Base-by-base conservation (phyloP, 306 rosid genomes). In the Corylus heterophylla region DNA sequence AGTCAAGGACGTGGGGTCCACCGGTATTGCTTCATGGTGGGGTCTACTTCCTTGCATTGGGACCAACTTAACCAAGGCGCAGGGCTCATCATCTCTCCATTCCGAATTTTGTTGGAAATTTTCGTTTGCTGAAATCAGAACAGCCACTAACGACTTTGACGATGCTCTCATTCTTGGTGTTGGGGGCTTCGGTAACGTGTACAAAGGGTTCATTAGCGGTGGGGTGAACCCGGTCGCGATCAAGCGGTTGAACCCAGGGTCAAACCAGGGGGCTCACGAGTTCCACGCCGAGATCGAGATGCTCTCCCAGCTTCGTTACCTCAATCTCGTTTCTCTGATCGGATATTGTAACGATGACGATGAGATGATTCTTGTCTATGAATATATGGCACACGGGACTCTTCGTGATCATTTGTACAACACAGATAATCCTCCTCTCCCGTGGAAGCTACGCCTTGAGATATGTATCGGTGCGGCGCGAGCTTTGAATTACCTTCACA, bases 121-220 rank as follows among this genome's bases (percentile, higher is more conserved):
- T n/a, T 71, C 83, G 18, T 51, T 81, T 54, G 39, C 78, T 1
- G 84, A 83, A 58, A 83, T 83, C 68, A 75, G 25, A 68, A 76
- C 73, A 0, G 84, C 82, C 68, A 81, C 89, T 20, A 73, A 86
- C 54, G 44, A 78, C 11, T 86, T 83, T 25, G 69, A 58, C 1
- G 80, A 75, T 0, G 8, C 0, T 8, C 76, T 47, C 25, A 69
- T 81, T 8, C 31, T 86, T n/a, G 87, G 89, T 3, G 69, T 25
- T 0, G 89, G 86, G 0, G 89, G 89, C 2, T 86, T 86, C 27
- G 89, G 87, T 1, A 50, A 83, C 9, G 89, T 83, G 2, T 86
- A 86, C 69, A 81, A 75, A 71, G 84, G 85, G 0, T 74, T 29
- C 79, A 54, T 81, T 0, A 79, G 75, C 6, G 67, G 20, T 0